A percentile compares a stretch with the other conserved stretches of the same genome.
Conservation (phyloP, 495 filamentous ascomycete genomes). For the Articulospora tetracladia region DNA sequence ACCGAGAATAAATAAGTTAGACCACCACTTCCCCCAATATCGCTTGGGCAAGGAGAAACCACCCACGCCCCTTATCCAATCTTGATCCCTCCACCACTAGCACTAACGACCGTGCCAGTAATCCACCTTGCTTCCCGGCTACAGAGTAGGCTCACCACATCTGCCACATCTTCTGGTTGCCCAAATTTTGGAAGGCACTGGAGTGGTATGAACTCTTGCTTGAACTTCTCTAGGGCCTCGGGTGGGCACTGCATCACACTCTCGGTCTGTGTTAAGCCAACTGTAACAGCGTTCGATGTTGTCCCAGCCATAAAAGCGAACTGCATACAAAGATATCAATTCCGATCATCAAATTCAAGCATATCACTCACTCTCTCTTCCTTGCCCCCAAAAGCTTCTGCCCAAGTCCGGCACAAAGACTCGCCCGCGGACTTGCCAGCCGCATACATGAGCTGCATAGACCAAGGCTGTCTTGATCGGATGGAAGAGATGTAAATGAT, state of each 20-base stretch:
- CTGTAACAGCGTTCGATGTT: constrained; percentile 14
- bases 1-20: too few species aligned
- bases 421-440: constrained; percentile 15
- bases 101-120: constrained; percentile 11
- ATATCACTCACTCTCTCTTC: constrained; percentile 7
- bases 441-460: constrained; percentile 13
- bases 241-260: constrained; percentile 10
- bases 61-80: constrained; percentile 10
- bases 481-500: constrained; percentile 17
- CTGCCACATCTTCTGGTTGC: constrained; percentile 12
- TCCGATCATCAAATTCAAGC: not conserved
- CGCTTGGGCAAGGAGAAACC: too few species aligned
- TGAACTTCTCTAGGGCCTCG: constrained; percentile 6
- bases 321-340: not conserved
- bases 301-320: constrained; percentile 13
- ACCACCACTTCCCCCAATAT: too few species aligned
- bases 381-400: constrained; percentile 12
- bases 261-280: constrained; percentile 11
- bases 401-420: constrained; percentile 13
- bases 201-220: constrained; percentile 9
- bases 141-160: constrained; percentile 10
- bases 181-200: constrained; percentile 4
- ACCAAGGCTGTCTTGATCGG: constrained; percentile 12
- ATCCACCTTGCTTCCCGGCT: constrained; percentile 16
- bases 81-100: constrained; percentile 13